phyloP scores from a whole-genome alignment of 352 stramenopile genomes.

The Pythium plurisporium region DNA sequence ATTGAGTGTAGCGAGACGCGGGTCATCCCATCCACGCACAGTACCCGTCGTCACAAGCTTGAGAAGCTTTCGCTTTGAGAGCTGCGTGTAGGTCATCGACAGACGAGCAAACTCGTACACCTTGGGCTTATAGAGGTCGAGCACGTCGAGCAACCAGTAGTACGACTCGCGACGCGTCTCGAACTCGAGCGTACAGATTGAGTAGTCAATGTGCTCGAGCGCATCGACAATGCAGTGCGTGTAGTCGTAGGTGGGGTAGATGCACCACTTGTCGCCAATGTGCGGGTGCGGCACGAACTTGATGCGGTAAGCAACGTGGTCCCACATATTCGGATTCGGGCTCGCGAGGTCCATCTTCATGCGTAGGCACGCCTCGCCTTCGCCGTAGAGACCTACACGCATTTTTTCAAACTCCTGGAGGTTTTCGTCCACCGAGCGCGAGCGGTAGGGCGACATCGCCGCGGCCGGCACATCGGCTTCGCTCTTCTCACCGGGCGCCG shows the following conservation, averaged over 20 bases:
- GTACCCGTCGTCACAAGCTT: slow-evolving; percentile 95
- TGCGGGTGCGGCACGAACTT: slow-evolving; percentile 97
- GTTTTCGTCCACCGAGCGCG: slow-evolving; percentile 93
- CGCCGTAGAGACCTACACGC: slow-evolving; percentile 87
- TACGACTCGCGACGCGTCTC: slow-evolving; percentile 98
- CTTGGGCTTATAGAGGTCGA: slow-evolving; percentile 98
- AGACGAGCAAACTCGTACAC: slow-evolving; percentile 96
- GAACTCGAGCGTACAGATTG: slow-evolving; percentile 99
- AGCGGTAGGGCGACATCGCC: slow-evolving; percentile 87
- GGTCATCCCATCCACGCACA: slow-evolving; percentile 93
- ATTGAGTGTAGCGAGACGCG: slow-evolving; percentile 97
- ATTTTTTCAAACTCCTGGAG: slow-evolving; percentile 98
- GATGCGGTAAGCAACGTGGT: slow-evolving; percentile 98
- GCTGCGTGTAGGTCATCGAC: slow-evolving; percentile 97
- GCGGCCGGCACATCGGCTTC: slow-evolving; percentile 50
- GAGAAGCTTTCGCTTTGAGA: slow-evolving; percentile 98
- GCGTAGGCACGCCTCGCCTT: slow-evolving; percentile 90
- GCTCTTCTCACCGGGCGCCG: slow-evolving; percentile 44
- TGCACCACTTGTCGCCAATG: slow-evolving; percentile 97
- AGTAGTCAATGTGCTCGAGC: slow-evolving; percentile 99
- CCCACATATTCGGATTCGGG: slow-evolving; percentile 99
- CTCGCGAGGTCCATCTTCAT: slow-evolving; percentile 99
- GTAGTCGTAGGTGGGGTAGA: slow-evolving; percentile 99
- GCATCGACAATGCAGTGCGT: slow-evolving; percentile 98
- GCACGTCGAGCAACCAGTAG: slow-evolving; percentile 97